These are phyloP conservation scores for Salvia hispanica DNA, from an alignment of 257 asterid genomes.

Conservation along the genomic window DNA sequence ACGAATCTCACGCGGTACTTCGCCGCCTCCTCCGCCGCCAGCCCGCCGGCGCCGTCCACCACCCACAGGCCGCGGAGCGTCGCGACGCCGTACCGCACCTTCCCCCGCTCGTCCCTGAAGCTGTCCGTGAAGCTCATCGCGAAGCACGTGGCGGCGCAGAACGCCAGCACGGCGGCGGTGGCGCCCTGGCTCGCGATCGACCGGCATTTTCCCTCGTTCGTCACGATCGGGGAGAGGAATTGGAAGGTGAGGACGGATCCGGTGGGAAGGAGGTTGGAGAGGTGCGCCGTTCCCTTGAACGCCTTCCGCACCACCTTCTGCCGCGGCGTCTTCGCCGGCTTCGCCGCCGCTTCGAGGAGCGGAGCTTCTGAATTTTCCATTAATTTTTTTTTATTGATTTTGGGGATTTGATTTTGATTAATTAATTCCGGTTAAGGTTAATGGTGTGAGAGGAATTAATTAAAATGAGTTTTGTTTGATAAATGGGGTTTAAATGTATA, in stretches of 20 bases:
- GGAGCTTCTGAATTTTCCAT: constrained; percentile 38
- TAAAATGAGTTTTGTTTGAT: too few species aligned
- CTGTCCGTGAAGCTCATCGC: constrained; percentile 74
- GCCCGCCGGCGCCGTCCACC: constrained; percentile 48
- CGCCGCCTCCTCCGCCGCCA: constrained; percentile 45
- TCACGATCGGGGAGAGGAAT: constrained; percentile 61
- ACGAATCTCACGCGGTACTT: constrained; percentile 47
- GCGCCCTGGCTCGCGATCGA: constrained; percentile 44
- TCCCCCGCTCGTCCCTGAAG: constrained; percentile 67
- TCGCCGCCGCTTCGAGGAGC: constrained; percentile 40
- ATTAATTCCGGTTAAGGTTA: not conserved
- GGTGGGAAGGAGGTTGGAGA: constrained; percentile 86
- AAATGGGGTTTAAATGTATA: too few species aligned
- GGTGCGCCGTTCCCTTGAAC: constrained; percentile 72
- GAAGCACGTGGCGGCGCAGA: constrained; percentile 60
- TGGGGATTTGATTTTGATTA: not conserved
- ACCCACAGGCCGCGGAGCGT: constrained; percentile 65
- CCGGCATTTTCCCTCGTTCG: constrained; percentile 67
- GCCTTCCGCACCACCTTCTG: constrained; percentile 70
- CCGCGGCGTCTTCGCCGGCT: constrained; percentile 50
- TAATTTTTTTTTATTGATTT: not conserved
- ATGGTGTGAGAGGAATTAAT: not conserved
- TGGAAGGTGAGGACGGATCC: constrained; percentile 86
- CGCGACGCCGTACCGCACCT: constrained; percentile 80
- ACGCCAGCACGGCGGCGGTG: constrained; percentile 46